Percentiles rank a stretch among this genome's conserved stretches.
These are phyloP conservation scores for Macrophomina pseudophaseolina DNA, from an alignment of 2,329 filamentous ascomycete species.

Conservation along the genomic window DNA sequence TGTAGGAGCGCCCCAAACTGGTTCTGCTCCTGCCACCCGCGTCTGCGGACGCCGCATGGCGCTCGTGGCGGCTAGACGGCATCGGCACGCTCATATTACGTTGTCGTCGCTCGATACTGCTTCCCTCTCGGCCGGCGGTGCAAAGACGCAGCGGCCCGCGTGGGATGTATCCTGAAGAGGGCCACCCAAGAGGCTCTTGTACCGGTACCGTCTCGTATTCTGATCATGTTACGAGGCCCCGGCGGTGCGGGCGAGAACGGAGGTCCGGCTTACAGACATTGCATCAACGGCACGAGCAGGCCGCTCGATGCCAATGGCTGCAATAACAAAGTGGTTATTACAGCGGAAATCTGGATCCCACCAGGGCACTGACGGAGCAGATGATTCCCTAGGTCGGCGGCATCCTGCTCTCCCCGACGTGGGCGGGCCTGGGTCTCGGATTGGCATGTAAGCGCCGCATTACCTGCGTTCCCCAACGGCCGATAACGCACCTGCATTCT, in stretches of 20 bases:
- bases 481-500: constrained; percentile 21
- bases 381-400: constrained; percentile 3
- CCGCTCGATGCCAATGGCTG: not conserved
- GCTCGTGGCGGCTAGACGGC: not conserved
- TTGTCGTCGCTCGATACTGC: not conserved
- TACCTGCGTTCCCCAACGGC: constrained; percentile 20
- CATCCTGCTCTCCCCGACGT: constrained; percentile 3
- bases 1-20: not conserved
- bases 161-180: not conserved
- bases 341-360: constrained; percentile 13
- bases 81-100: not conserved
- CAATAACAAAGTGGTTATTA: not conserved
- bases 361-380: not conserved
- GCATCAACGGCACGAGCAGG: not conserved
- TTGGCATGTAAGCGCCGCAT: constrained; percentile 21
- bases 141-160: not conserved
- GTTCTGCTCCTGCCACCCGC: not conserved
- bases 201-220: not conserved
- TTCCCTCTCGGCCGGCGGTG: not conserved
- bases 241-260: not conserved
- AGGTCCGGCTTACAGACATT: constrained; percentile 10
- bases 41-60: not conserved
- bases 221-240: not conserved
- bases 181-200: not conserved
- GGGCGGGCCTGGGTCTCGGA: constrained; percentile 4